A percentile compares a stretch with the other conserved stretches of the same genome.
phyloP scores from a whole-genome alignment of 2,329 filamentous ascomycete species.

The Sordariomycetes sp. region DNA sequence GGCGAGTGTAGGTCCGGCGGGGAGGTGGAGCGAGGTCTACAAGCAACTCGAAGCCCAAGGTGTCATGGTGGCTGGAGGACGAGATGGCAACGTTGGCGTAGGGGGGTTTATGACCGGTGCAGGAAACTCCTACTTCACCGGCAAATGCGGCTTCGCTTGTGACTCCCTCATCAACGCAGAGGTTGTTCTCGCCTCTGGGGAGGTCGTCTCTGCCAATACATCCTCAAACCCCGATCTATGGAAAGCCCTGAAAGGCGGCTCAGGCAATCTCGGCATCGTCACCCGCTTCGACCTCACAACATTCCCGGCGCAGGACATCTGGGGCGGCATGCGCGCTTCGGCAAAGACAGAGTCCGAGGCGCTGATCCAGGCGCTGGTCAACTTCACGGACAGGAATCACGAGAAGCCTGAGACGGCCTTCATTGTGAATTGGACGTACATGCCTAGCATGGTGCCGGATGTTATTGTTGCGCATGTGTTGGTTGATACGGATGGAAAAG shows the following conservation, averaged over 20 bases:
- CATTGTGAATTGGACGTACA: neutral
- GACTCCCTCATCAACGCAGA: conserved; percentile 35
- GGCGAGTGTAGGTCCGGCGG: neutral
- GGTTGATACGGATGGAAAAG: neutral
- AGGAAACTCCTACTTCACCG: conserved; percentile 13
- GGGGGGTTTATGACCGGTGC: conserved; percentile 18
- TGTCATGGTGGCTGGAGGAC: conserved; percentile 31
- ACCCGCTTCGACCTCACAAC: too few relatives aligned
- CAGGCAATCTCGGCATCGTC: conserved; percentile 11
- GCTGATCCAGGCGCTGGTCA: neutral
- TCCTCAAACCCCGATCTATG: conserved; percentile 6
- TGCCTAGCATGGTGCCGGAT: neutral
- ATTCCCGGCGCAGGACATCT: too few relatives aligned
- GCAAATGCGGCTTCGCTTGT: conserved; percentile 33
- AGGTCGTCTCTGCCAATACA: conserved; percentile 29
- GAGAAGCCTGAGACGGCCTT: neutral
- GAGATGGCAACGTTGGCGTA: conserved; percentile 23
- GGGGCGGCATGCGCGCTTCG: conserved; percentile 8
- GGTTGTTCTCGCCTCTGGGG: conserved; percentile 37
- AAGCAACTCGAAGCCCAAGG: conserved; percentile 15
- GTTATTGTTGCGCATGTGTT: neutral
- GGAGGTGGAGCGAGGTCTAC: neutral
- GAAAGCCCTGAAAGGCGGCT: conserved; percentile 8
- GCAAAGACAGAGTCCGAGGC: conserved; percentile 3
- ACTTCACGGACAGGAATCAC: neutral